A percentile compares a stretch with the other conserved stretches of the same genome.
These are phyloP conservation scores for Gardenia jasminoides DNA, from an alignment of 257 asterid species.

Conservation along the genomic window DNA sequence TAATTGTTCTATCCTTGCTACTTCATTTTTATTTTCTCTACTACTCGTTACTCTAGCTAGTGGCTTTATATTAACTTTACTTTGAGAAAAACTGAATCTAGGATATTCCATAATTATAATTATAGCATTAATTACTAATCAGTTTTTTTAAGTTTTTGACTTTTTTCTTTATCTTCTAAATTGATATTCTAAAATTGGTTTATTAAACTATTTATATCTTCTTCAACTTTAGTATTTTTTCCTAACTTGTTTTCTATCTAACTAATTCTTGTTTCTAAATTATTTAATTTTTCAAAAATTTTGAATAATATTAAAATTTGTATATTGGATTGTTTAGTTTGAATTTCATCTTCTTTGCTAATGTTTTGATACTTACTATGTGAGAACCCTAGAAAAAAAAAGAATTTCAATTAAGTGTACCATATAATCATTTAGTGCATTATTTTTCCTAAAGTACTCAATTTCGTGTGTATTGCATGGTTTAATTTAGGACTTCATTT, in stretches of 20 bases:
- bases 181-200: neutral
- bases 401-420: no score
- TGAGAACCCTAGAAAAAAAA: no score
- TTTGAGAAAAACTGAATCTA: neutral
- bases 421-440: no score
- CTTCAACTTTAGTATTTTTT: neutral
- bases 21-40: no score
- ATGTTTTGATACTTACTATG: neutral
- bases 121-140: neutral
- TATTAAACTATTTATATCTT: no score
- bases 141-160: no score
- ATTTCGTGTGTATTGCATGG: no score
- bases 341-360: neutral
- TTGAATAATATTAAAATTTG: no score
- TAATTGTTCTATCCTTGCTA: no score
- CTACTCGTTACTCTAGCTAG: neutral
- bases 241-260: neutral
- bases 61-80: neutral
- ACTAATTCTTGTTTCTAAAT: neutral
- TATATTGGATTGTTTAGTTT: neutral
- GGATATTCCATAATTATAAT: neutral
- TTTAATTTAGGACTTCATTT: no score
- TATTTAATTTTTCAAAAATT: no score
- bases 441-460: no score
- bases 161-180: neutral